Base-by-base conservation (phyloP, 208 protist species). In the Crithidia expoeki region DNA sequence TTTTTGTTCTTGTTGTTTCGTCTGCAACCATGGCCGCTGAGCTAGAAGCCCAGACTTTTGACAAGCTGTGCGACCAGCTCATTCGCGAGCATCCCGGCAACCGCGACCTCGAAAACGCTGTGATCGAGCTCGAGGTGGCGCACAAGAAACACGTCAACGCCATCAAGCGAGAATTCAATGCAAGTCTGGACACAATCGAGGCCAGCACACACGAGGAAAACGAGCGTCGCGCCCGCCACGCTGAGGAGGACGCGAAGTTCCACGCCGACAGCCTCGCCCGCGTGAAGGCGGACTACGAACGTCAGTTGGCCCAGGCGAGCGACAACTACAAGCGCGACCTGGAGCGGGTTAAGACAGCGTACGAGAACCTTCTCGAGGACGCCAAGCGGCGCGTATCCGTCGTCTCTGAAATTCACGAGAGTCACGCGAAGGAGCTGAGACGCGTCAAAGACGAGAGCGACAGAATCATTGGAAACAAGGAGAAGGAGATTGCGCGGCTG, bases 401-500 rank as follows among this genome's bases (percentile, higher is more conserved):
- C 14, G 72, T 90, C 14, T 62, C 76, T 25, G 68, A 77, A 23
- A 55, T 85, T 1, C 76, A 86, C 57, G 76, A 90, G 17, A 72
- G 74, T 30, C 68, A 83, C 58, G 74, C 72, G 33, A 68, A 62
- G 27, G 77, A 86, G 49, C 27, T 88, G 59, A 53, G 65, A 38
- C 79, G 72, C 10, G 52, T 72, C 12, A 79, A 86, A 46, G 82
- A 88, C 3, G 85, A 91, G 59, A 67, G 71, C 38, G 72, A 81
- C 51, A 68, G 78, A 9, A 52, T 73, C 21, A 40, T 79, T 14
- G 51, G 40, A 12, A 80, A 81, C 49, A 85, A 84, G 68, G 79
- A 85, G 33, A 72, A 80, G 28, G 85, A 91, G 36, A 86, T 86
- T 40, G 67, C 74, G 11, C 63, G 69, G 23, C 74, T 90, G 23